Conservation (phyloP, 108 stramenopile genomes). For the Conticribra weissflogii region DNA sequence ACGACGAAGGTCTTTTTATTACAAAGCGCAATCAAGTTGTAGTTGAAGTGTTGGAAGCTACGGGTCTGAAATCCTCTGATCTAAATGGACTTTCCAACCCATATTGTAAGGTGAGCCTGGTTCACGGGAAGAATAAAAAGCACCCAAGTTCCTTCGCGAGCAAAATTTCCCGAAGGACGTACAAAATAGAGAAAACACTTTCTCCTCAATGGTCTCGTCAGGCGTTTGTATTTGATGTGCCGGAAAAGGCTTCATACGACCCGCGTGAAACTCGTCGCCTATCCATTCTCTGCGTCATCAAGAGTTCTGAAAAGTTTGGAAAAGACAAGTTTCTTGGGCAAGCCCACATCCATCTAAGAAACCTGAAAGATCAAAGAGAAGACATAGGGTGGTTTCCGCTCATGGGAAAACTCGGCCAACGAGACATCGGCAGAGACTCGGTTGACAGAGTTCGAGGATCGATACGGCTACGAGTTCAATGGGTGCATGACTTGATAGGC, state of each 20-base stretch:
- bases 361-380: constrained; percentile 72
- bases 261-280: constrained; percentile 61
- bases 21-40: constrained; percentile 68
- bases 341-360: constrained; percentile 72
- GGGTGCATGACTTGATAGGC: constrained; percentile 70
- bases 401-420: constrained; percentile 68
- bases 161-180: constrained; percentile 65
- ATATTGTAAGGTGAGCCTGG: constrained; percentile 75
- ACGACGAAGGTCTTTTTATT: constrained; percentile 51
- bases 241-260: constrained; percentile 60
- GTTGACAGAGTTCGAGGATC: constrained; percentile 75
- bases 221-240: constrained; percentile 86
- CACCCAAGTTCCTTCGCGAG: constrained; percentile 50
- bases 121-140: constrained; percentile 41
- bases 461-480: constrained; percentile 80
- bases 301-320: constrained; percentile 56
- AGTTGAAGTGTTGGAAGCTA: constrained; percentile 84
- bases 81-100: constrained; percentile 76
- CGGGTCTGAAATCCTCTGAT: constrained; percentile 68
- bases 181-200: constrained; percentile 76
- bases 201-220: constrained; percentile 85
- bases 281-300: constrained; percentile 50
- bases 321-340: constrained; percentile 66
- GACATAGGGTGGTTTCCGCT: constrained; percentile 89
- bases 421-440: constrained; percentile 59